A percentile compares a stretch with the other conserved stretches of the same genome.
These are phyloP conservation scores for Cordyceps javanica DNA, from an alignment of 2,329 filamentous ascomycete species.

Conservation along the genomic window DNA sequence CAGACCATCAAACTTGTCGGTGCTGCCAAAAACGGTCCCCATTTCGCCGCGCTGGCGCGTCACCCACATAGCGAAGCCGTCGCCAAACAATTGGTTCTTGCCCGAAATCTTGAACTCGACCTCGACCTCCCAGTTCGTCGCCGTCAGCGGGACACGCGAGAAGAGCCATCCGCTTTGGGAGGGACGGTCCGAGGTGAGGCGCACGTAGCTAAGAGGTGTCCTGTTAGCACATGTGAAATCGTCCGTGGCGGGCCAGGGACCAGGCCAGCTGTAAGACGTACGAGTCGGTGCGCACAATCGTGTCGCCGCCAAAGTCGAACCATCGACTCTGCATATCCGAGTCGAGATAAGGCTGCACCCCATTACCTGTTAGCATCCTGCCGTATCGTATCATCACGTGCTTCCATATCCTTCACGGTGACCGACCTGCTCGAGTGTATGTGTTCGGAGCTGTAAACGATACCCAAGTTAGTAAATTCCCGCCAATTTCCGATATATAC, in stretches of 20 bases:
- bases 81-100: conserved; percentile 82
- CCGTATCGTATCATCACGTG: conserved; percentile 15
- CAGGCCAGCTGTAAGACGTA: conserved; percentile 34
- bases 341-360: conserved; percentile 80
- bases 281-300: conserved; percentile 70
- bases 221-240: background rate
- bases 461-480: conserved; percentile 17
- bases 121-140: conserved; percentile 98
- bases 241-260: background rate
- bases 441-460: conserved; percentile 66
- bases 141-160: conserved; percentile 87
- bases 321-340: conserved; percentile 97
- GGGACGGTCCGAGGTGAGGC: conserved; percentile 81
- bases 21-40: conserved; percentile 81
- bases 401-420: conserved; percentile 19
- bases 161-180: conserved; percentile 93
- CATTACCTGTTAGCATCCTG: conserved; percentile 16
- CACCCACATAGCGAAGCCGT: conserved; percentile 97
- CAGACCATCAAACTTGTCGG: conserved; percentile 86
- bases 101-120: conserved; percentile 94
- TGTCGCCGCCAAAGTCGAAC: conserved; percentile 98
- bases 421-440: conserved; percentile 73
- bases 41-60: conserved; percentile 80
- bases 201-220: conserved; percentile 67
- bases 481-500: no score